Evolutionary conservation across 257 asterid species (phyloP).

Genomic region (Knoxia roxburghii): DNA sequence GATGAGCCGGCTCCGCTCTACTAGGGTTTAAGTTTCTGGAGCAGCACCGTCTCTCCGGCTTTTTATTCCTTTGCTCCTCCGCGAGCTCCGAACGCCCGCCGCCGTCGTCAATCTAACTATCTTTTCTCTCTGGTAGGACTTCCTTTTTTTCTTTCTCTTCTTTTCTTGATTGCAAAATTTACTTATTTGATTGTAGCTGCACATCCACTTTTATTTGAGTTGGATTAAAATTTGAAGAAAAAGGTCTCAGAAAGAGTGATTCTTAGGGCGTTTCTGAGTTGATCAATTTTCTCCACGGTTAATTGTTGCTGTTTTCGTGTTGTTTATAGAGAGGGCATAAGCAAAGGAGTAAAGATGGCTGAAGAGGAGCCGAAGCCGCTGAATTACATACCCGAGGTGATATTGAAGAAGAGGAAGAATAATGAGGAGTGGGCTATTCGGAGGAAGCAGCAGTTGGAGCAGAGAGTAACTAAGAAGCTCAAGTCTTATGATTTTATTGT

Average conservation of each 20-base stretch:
- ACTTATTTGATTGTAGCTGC: no score
- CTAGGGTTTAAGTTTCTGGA: no score
- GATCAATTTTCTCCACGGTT: not conserved
- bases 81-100: not conserved
- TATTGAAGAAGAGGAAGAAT: constrained; percentile 85
- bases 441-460: constrained; percentile 62
- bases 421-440: constrained; percentile 86
- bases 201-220: no score
- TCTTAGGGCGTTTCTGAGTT: not conserved
- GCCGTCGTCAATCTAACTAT: not conserved
- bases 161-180: no score
- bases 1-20: no score
- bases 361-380: constrained; percentile 46
- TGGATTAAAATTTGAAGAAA: no score
- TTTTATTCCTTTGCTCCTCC: not conserved
- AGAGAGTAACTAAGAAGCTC: constrained; percentile 50
- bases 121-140: not conserved
- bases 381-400: constrained; percentile 69
- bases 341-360: constrained; percentile 33
- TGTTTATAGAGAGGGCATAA: not conserved
- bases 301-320: not conserved
- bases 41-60: no score
- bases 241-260: no score
- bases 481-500: constrained; percentile 42
- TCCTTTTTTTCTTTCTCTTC: no score